phyloP scores from a whole-genome alignment of 78 protist species.

The Speleostelium caveatum region DNA sequence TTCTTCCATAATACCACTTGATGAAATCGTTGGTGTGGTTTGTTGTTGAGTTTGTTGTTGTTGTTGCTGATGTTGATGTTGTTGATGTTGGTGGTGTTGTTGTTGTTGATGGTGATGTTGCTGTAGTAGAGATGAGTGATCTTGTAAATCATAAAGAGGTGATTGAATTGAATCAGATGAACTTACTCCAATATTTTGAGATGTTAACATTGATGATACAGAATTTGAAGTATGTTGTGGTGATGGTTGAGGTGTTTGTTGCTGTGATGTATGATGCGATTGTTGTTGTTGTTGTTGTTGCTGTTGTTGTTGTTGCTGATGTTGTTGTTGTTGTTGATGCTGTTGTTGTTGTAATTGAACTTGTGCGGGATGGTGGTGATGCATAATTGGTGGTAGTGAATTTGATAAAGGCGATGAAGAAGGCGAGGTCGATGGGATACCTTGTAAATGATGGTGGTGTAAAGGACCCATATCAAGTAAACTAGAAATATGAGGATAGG shows the following conservation, averaged over 20 bases:
- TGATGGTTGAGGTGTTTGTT: conserved; percentile 45
- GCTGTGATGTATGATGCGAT: conserved; percentile 10
- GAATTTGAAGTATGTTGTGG: conserved; percentile 41
- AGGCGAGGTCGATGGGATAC: conserved; percentile 9
- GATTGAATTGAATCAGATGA: conserved; percentile 62
- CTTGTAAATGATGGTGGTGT: background rate
- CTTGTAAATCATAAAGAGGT: conserved; percentile 32
- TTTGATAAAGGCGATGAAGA: conserved; percentile 10
- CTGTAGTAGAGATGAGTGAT: conserved; percentile 7
- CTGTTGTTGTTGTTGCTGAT: conserved; percentile 48
- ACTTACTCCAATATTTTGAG: background rate
- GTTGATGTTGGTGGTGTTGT: background rate
- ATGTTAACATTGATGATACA: background rate
- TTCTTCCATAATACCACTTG: background rate
- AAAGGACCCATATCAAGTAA: background rate
- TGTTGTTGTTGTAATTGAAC: conserved; percentile 42
- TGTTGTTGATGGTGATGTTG: conserved; percentile 19
- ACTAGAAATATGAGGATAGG: conserved; percentile 6
- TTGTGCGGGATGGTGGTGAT: conserved; percentile 21
- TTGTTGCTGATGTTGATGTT: background rate
- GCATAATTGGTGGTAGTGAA: conserved; percentile 30
- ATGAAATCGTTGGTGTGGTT: background rate
- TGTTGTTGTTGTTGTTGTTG: conserved; percentile 15
- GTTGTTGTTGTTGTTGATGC: conserved; percentile 28
- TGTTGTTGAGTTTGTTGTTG: conserved; percentile 4